Evolutionary conservation across 2,329 filamentous ascomycete genomes (phyloP), one percentile per base, ranked within the genome.

Genomic region (Raffaelea ambrosiae): DNA sequence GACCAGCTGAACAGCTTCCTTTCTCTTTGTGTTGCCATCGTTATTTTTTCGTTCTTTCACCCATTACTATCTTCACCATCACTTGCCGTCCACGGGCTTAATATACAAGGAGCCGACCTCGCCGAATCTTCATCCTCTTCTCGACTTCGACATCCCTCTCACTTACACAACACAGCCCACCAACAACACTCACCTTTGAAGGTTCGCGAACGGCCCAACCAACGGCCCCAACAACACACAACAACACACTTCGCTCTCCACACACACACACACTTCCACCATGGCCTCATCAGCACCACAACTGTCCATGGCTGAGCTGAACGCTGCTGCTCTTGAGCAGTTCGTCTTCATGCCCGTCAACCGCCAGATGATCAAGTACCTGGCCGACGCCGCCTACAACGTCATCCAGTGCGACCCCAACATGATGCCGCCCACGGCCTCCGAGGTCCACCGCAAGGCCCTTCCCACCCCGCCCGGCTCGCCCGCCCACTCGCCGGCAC

Each of bases 301-400:
- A 65, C 61, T 78, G 59, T 65, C 65, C 61, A 63, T 67, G 61
- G 67, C 66, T 52, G 73, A 80, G 66, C 74, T 81, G 61, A 89
- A 89, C 72, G 79, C 83, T 64, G 76, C 76, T 47, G 87, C 87
- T 44, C 75, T 93, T 54, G 85, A 90, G 59, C 78, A 86, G 59
- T 91, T 93, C 64, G 79, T 93, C 69, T 87, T 84, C 67, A 77
- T 79, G 57, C 83, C 83, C 10, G 87, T 93, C 54, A 81, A 76
- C 61, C 75, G 75, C 57, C 76, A 84, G 48, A 93, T 93, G 87
- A 84, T 93, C 59, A 65, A 71, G 51, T 87, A 88, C 67, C 78
- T 93, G 51, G 84, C 87, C 54, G 68, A 74, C 50, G 87, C 86
- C 60, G 86, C 87, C 50, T 73, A 74, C 61, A 79, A 84, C 61